phyloP scores from a whole-genome alignment of 2,329 filamentous ascomycete species.

The Harringtonia aguacate region DNA sequence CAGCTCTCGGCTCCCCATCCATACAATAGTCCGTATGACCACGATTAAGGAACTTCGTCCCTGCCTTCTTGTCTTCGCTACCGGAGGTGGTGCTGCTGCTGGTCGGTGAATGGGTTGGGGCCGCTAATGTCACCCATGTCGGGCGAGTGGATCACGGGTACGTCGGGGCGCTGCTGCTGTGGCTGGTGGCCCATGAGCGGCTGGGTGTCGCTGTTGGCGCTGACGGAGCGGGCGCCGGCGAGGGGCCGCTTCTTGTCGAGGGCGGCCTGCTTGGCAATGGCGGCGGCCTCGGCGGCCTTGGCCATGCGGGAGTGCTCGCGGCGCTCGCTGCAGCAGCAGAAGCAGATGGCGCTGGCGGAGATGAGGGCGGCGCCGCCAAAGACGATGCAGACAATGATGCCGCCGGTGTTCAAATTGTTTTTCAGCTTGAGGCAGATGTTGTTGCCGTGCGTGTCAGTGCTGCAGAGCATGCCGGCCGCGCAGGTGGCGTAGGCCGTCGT shows the following conservation, averaged over 20 bases:
- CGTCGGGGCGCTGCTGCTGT: conserved; percentile 3
- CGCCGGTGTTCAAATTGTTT: conserved; percentile 28
- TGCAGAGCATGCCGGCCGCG: conserved; percentile 33
- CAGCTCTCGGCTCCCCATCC: no score
- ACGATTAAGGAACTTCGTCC: no score
- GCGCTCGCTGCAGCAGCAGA: conserved; percentile 41
- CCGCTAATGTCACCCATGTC: background rate
- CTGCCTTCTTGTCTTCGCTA: background rate
- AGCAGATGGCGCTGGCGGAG: conserved; percentile 30
- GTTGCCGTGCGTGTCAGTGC: conserved; percentile 25
- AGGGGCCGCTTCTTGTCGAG: conserved; percentile 27
- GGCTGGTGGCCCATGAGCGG: conserved; percentile 13
- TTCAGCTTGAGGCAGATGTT: conserved; percentile 32
- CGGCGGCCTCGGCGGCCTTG: conserved; percentile 38
- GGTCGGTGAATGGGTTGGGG: conserved; percentile 11
- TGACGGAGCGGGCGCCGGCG: conserved; percentile 14
- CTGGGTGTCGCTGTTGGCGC: conserved; percentile 10
- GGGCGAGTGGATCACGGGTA: background rate
- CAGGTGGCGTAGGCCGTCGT: conserved; percentile 26
- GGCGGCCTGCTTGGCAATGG: conserved; percentile 31
- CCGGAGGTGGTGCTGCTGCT: conserved; percentile 11
- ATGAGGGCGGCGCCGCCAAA: conserved; percentile 30
- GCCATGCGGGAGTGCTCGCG: conserved; percentile 29
- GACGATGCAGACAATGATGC: conserved; percentile 36
- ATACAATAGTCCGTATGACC: no score